A percentile compares a stretch with the other conserved stretches of the same genome.
Evolutionary conservation across 176 grass and related monocot genomes (phyloP).

Genomic region (Stipa capillata): DNA sequence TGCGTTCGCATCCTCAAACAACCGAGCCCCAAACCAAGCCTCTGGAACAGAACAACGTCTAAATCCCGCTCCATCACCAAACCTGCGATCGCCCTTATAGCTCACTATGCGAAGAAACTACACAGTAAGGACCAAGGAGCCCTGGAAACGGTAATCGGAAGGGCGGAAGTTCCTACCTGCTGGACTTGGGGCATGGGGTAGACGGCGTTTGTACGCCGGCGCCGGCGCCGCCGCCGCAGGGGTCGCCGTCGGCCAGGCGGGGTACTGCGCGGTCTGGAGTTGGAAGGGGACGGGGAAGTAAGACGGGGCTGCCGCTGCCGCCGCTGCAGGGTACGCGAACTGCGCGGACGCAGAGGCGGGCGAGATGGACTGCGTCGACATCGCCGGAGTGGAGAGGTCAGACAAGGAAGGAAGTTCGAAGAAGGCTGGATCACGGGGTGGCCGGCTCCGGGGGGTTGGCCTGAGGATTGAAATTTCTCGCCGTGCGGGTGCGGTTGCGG

Average conservation of each 20-base stretch:
- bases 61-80: not conserved
- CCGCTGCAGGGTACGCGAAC: constrained; percentile 25
- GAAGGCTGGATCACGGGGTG: not conserved
- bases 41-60: not conserved
- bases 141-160: not conserved
- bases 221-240: not conserved
- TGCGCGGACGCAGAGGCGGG: constrained; percentile 20
- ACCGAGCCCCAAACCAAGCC: not conserved
- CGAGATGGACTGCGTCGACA: constrained; percentile 44
- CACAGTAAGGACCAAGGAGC: not conserved
- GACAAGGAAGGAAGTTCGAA: not conserved
- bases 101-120: not conserved
- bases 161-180: constrained; percentile 33
- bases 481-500: not conserved
- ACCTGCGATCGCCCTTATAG: not conserved
- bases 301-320: not conserved
- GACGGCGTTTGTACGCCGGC: constrained; percentile 14
- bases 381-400: not conserved
- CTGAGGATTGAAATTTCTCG: not conserved
- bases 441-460: not conserved
- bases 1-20: not conserved
- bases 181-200: constrained; percentile 44
- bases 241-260: not conserved
- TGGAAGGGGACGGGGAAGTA: constrained; percentile 74
- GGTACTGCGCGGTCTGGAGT: constrained; percentile 43